A percentile compares a stretch with the other conserved stretches of the same genome.
These are phyloP conservation scores for Theileria orientalis DNA, from an alignment of 169 alveolate genomes.

Conservation along the genomic window DNA sequence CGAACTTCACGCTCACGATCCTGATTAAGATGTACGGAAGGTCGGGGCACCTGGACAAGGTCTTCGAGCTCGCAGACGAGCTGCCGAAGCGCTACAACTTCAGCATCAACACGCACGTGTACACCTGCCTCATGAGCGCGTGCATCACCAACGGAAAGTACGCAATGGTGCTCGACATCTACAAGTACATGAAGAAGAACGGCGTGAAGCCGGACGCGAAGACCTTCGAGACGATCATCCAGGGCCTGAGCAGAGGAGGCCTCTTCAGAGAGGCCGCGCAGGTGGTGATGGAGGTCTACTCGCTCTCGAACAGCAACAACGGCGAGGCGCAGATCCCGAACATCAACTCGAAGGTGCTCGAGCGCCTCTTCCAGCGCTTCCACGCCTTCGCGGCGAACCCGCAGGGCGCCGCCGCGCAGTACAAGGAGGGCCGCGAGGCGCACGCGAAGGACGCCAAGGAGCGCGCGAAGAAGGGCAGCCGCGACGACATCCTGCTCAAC, in stretches of 20 bases:
- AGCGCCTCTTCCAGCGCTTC: slow-evolving; percentile 42
- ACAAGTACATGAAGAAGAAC: slow-evolving; percentile 65
- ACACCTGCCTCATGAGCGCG: slow-evolving; percentile 84
- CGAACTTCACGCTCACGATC: slow-evolving; percentile 82
- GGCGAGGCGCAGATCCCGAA: slow-evolving; percentile 32
- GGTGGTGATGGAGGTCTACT: slow-evolving; percentile 44
- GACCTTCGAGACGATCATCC: slow-evolving; percentile 68
- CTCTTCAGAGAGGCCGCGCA: slow-evolving; percentile 58
- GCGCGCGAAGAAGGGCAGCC: neutral
- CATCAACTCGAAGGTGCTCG: slow-evolving; percentile 45
- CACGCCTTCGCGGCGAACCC: neutral
- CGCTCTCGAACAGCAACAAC: slow-evolving; percentile 22
- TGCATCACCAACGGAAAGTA: slow-evolving; percentile 77
- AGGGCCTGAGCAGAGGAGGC: slow-evolving; percentile 48
- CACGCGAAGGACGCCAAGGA: neutral
- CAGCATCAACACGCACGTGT: slow-evolving; percentile 78
- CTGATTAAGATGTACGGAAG: slow-evolving; percentile 82
- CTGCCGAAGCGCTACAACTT: slow-evolving; percentile 71
- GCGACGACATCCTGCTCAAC: neutral
- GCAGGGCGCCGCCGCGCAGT: neutral
- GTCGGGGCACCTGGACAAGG: slow-evolving; percentile 78
- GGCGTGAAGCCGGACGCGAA: slow-evolving; percentile 71
- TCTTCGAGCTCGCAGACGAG: slow-evolving; percentile 73
- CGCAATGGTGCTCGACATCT: slow-evolving; percentile 58
- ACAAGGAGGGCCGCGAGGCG: neutral